These are phyloP conservation scores for Laguncularia racemosa DNA, from an alignment of 345 rosid genomes.

Conservation along the genomic window DNA sequence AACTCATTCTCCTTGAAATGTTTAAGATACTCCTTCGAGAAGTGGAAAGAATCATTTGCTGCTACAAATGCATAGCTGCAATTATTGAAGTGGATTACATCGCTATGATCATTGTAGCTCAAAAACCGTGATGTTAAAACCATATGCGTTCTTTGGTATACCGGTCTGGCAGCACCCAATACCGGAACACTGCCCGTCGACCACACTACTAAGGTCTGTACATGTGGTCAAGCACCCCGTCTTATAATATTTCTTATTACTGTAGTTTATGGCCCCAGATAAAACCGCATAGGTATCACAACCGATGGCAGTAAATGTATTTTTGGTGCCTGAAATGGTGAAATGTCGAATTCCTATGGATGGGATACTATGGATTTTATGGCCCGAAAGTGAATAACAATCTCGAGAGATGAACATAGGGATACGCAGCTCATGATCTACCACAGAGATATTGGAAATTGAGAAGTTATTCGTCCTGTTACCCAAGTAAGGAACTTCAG, in stretches of 20 bases:
- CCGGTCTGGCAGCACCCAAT: conserved; percentile 34
- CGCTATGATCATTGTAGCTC: conserved; percentile 5
- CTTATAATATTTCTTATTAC: conserved; percentile 2
- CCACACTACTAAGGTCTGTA: not conserved
- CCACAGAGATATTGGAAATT: conserved; percentile 21
- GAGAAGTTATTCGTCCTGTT: not conserved
- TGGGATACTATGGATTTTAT: not conserved
- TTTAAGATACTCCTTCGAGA: conserved; percentile 3
- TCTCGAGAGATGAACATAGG: not conserved
- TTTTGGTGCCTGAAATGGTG: conserved; percentile 5
- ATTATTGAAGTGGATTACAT: conserved; percentile 10
- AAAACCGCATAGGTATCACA: not conserved
- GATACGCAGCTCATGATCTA: not conserved
- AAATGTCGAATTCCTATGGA: not conserved
- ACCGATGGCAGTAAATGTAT: conserved; percentile 6
- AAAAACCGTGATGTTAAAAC: not conserved
- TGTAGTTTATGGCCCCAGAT: too few species aligned
- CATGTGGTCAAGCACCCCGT: conserved; percentile 36
- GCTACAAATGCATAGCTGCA: conserved; percentile 26
- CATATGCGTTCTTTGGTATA: not conserved
- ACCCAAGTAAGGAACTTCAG: too few species aligned
- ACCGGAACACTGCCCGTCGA: conserved; percentile 23
- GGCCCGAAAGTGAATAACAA: conserved; percentile 2
- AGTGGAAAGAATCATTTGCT: conserved; percentile 8
- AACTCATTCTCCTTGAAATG: not conserved